These are phyloP conservation scores for Sugiyamaella chiloensis DNA, from an alignment of 805 yeast genomes.

Conservation along the genomic window DNA sequence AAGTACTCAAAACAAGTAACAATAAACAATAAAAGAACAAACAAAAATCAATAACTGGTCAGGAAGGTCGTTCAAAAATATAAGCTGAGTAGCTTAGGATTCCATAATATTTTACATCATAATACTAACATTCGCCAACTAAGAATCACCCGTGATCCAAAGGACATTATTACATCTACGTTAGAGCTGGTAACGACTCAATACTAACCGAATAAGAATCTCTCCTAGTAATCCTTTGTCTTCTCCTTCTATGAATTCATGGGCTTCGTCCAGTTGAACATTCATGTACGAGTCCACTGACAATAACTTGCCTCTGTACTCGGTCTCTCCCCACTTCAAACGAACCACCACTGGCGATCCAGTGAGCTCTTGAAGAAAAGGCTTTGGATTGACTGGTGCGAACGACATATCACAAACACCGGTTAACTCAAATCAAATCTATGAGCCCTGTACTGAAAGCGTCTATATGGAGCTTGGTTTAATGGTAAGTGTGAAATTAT, in stretches of 20 bases:
- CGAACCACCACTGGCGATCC: slow-evolving; percentile 69
- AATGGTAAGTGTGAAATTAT: no score
- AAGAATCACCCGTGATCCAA: slow-evolving; percentile 52
- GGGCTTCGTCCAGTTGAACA: slow-evolving; percentile 63
- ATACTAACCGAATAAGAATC: slow-evolving; percentile 53
- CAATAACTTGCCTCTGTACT: slow-evolving; percentile 72
- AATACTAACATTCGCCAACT: slow-evolving; percentile 24
- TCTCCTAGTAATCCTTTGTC: slow-evolving; percentile 63
- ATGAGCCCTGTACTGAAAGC: no score
- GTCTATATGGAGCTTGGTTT: no score
- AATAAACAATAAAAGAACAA: no score
- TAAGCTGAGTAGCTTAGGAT: no score
- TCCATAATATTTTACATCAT: slow-evolving; percentile 4
- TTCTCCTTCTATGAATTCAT: slow-evolving; percentile 48
- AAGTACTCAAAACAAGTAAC: no score
- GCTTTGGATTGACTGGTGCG: slow-evolving; percentile 80
- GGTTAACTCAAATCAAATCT: no score
- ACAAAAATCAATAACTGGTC: no score
- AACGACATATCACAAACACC: slow-evolving; percentile 31
- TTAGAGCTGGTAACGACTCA: slow-evolving; percentile 1
- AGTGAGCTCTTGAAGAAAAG: slow-evolving; percentile 77
- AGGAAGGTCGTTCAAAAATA: no score
- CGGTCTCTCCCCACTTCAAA: slow-evolving; percentile 86
- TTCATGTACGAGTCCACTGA: slow-evolving; percentile 94
- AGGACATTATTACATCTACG: slow-evolving; percentile 91